Evolutionary conservation across 768 basidiomycete genomes (phyloP).

Genomic region (Suillus clintonianus): DNA sequence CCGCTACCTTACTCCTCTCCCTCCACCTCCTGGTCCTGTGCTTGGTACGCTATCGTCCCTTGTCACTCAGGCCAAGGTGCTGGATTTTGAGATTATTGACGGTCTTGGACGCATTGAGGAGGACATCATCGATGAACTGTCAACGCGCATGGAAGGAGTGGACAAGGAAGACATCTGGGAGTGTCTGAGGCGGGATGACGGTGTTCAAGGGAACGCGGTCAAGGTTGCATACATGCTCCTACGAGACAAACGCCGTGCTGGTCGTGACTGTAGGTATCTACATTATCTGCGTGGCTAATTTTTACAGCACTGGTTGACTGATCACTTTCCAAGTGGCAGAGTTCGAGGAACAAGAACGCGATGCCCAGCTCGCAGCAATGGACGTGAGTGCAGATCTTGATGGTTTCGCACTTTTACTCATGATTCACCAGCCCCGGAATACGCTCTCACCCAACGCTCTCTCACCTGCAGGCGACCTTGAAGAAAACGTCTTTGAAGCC

Average conservation of each 20-base stretch:
- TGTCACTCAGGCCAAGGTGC: slow-evolving; percentile 62
- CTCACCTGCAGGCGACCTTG: slow-evolving; percentile 63
- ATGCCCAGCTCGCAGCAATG: slow-evolving; percentile 76
- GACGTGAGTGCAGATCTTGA: slow-evolving; percentile 59
- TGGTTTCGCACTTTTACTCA: slow-evolving; percentile 11
- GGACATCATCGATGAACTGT: slow-evolving; percentile 83
- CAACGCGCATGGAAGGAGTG: slow-evolving; percentile 68
- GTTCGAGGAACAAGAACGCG: slow-evolving; percentile 84
- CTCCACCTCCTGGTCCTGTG: slow-evolving; percentile 75
- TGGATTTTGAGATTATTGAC: slow-evolving; percentile 86
- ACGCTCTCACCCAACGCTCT: slow-evolving; percentile 65
- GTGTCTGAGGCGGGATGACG: slow-evolving; percentile 80
- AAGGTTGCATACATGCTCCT: slow-evolving; percentile 96
- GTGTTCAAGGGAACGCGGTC: slow-evolving; percentile 85
- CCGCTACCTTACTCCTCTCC: slow-evolving; percentile 83
- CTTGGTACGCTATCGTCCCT: slow-evolving; percentile 73
- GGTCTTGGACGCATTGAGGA: slow-evolving; percentile 92
- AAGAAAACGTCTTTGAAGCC: slow-evolving; percentile 81
- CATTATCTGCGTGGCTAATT: not conserved
- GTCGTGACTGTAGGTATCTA: slow-evolving; percentile 73
- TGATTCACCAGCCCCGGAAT: slow-evolving; percentile 59
- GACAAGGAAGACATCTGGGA: slow-evolving; percentile 87
- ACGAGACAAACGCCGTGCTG: slow-evolving; percentile 81
- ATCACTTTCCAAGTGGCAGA: slow-evolving; percentile 55
- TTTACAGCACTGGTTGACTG: slow-evolving; percentile 14